Evolutionary conservation across 2,329 filamentous ascomycete genomes (phyloP).

Genomic region (Cladosporium austrohemisphaericum): DNA sequence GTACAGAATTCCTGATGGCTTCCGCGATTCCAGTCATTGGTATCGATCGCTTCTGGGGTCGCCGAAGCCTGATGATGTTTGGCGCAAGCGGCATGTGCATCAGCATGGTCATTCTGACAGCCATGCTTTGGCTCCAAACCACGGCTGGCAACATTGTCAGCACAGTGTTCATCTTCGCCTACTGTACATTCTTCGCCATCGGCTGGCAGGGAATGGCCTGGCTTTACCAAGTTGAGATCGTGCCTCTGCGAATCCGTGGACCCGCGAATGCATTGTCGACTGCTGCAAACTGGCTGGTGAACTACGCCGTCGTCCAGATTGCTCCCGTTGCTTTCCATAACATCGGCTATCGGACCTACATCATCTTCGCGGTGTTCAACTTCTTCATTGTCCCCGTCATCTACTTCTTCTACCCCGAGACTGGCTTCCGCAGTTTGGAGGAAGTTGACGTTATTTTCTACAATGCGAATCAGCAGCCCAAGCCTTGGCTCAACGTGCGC

Average conservation of each 20-base stretch:
- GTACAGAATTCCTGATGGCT: conserved; percentile 50
- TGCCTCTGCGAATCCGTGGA: conserved; percentile 57
- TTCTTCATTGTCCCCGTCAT: conserved; percentile 45
- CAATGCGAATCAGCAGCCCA: conserved; percentile 41
- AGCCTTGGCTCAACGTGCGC: conserved; percentile 48
- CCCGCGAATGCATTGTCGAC: conserved; percentile 63
- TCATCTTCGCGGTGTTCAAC: conserved; percentile 23
- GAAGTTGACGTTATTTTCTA: conserved; percentile 68
- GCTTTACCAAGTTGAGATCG: conserved; percentile 61
- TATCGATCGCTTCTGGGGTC: conserved; percentile 35
- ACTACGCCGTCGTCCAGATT: conserved; percentile 42
- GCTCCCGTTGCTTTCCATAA: conserved; percentile 24
- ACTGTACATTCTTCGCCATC: conserved; percentile 59
- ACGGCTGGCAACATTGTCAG: conserved; percentile 40
- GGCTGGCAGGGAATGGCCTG: conserved; percentile 61
- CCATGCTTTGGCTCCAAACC: conserved; percentile 36
- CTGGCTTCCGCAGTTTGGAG: conserved; percentile 54
- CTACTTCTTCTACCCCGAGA: conserved; percentile 62
- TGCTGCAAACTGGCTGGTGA: conserved; percentile 40
- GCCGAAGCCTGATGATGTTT: conserved; percentile 32
- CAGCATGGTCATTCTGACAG: conserved; percentile 60
- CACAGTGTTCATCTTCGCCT: conserved; percentile 57
- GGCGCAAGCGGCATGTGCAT: conserved; percentile 48
- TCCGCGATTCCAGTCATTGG: conserved; percentile 48
- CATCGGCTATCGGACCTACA: conserved; percentile 26